Conservation (phyloP, 1,284 basidiomycete genomes). For the Melampsora larici-populina region DNA sequence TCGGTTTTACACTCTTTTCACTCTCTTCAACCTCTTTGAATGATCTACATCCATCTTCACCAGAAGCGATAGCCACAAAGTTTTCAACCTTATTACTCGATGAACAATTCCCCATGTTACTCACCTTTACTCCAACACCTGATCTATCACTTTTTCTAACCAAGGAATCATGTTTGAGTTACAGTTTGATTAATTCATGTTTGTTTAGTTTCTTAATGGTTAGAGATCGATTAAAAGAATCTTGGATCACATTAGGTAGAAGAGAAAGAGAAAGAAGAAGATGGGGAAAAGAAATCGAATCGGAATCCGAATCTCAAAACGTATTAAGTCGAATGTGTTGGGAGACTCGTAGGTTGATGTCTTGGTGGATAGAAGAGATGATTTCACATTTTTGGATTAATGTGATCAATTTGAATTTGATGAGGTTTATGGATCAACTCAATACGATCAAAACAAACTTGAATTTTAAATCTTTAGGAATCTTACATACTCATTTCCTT, state of each 20-base stretch:
- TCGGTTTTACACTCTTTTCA: background rate
- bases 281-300: background rate
- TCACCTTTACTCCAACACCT: slow-evolving; percentile 7
- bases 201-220: slow-evolving; percentile 12
- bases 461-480: background rate
- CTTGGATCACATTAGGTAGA: slow-evolving; percentile 2
- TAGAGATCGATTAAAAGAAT: slow-evolving; percentile 6
- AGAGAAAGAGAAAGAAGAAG: background rate
- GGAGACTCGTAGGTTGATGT: background rate
- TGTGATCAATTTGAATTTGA: background rate
- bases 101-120: background rate
- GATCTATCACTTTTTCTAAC: slow-evolving; percentile 23
- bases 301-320: background rate
- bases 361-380: background rate
- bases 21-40: background rate
- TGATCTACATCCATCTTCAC: background rate
- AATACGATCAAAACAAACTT: background rate
- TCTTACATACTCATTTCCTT: background rate
- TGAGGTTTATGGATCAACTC: background rate
- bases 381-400: background rate
- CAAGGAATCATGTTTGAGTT: background rate
- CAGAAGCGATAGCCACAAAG: background rate
- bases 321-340: background rate
- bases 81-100: slow-evolving; percentile 7
- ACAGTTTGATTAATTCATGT: slow-evolving; percentile 19